phyloP scores from a whole-genome alignment of 2,329 filamentous ascomycete species.

The Cercospora sesami region DNA sequence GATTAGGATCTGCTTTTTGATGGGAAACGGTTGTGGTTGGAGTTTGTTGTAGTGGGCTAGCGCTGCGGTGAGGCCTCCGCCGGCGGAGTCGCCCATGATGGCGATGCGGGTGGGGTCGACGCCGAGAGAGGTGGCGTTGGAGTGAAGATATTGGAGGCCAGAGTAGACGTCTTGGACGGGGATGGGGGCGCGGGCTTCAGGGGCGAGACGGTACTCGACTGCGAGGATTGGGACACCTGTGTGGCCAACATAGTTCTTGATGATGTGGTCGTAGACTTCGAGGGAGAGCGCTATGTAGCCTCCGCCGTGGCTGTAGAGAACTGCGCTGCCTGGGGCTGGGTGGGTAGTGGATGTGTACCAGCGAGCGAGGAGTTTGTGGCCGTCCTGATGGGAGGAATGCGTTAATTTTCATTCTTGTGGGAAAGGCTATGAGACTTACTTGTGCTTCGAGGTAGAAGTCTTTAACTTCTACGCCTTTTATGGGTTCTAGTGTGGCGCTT shows the following conservation, averaged over 20 bases:
- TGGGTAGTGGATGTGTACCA: slow-evolving; percentile 24
- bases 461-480: background rate
- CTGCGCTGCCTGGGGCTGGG: slow-evolving; percentile 26
- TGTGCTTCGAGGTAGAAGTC: background rate
- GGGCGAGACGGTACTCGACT: slow-evolving; percentile 48
- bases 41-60: slow-evolving; percentile 42
- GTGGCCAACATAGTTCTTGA: slow-evolving; percentile 32
- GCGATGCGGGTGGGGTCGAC: slow-evolving; percentile 46
- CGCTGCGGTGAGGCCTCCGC: slow-evolving; percentile 46
- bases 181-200: slow-evolving; percentile 44
- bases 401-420: background rate
- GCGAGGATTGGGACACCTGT: slow-evolving; percentile 42
- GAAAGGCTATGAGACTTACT: slow-evolving; percentile 6
- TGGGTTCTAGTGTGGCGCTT: background rate
- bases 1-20: slow-evolving; percentile 47
- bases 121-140: slow-evolving; percentile 43
- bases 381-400: slow-evolving; percentile 7
- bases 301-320: slow-evolving; percentile 47
- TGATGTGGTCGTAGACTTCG: slow-evolving; percentile 28
- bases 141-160: slow-evolving; percentile 42
- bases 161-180: slow-evolving; percentile 47
- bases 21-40: slow-evolving; percentile 28
- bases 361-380: slow-evolving; percentile 27
- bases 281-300: slow-evolving; percentile 42
- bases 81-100: slow-evolving; percentile 48